phyloP scores from a whole-genome alignment of 2,329 filamentous ascomycete species.

The Fusarium poae region DNA sequence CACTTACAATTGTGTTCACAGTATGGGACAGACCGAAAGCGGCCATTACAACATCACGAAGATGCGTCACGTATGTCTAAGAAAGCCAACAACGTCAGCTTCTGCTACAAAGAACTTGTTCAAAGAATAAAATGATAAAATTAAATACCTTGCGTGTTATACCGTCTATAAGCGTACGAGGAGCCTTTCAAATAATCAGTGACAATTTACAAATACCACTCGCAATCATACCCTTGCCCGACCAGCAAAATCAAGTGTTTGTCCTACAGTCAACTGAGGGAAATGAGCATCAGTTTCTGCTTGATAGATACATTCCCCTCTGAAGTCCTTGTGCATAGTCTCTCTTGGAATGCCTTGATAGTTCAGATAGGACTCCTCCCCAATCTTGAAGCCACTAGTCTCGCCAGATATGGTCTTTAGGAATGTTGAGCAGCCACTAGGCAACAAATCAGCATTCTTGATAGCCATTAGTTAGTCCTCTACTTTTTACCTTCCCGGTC shows the following conservation, averaged over 20 bases:
- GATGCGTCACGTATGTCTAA: neutral
- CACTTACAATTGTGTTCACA: conserved; percentile 65
- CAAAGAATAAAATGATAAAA: neutral
- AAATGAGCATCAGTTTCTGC: conserved; percentile 86
- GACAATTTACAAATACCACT: neutral
- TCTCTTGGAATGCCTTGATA: conserved; percentile 70
- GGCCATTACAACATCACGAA: conserved; percentile 76
- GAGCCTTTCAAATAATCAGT: neutral
- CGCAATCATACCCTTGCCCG: neutral
- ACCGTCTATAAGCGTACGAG: neutral
- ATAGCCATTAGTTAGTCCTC: neutral
- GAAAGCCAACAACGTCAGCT: neutral
- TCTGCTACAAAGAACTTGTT: neutral
- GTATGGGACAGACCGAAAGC: conserved; percentile 78
- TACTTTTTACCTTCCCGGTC: conserved; percentile 62
- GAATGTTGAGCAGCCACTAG: conserved; percentile 80
- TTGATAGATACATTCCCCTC: conserved; percentile 86
- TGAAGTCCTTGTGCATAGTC: conserved; percentile 51
- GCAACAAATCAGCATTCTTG: neutral
- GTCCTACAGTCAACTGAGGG: conserved; percentile 77
- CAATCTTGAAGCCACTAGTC: conserved; percentile 80
- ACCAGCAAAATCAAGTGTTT: conserved; percentile 77
- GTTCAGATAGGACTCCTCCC: conserved; percentile 77
- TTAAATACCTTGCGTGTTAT: conserved; percentile 1
- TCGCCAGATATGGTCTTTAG: conserved; percentile 85